Evolutionary conservation across 2,329 filamentous ascomycete species (phyloP).

Genomic region (Colletotrichum sidae): DNA sequence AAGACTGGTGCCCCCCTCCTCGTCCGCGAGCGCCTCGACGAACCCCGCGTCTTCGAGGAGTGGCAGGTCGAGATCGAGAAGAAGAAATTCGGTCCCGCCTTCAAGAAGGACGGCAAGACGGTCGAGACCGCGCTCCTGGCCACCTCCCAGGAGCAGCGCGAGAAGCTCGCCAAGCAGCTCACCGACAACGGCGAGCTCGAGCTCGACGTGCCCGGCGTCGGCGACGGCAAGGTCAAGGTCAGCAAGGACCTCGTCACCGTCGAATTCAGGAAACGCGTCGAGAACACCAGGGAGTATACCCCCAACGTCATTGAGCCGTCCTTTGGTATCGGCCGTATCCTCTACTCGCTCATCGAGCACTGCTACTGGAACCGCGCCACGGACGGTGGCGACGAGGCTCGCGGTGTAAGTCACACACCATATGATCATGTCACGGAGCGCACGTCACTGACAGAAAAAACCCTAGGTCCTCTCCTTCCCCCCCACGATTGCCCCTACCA

Average conservation of each 20-base stretch:
- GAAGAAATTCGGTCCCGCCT: conserved; percentile 95
- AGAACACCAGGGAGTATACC: conserved; percentile 90
- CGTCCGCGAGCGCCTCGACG: conserved; percentile 83
- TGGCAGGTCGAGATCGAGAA: conserved; percentile 90
- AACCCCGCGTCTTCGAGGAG: conserved; percentile 84
- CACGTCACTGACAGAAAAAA: conserved; percentile 53
- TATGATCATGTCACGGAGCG: background rate
- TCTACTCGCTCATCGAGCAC: conserved; percentile 95
- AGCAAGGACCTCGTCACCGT: conserved; percentile 84
- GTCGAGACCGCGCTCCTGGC: conserved; percentile 84
- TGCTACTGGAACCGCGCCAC: conserved; percentile 87
- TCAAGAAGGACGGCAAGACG: conserved; percentile 92
- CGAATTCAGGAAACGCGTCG: conserved; percentile 83
- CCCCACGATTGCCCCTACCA: conserved; percentile 85
- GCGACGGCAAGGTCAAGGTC: conserved; percentile 81
- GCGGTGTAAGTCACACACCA: conserved; percentile 74
- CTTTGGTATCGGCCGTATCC: conserved; percentile 94
- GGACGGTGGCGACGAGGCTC: conserved; percentile 80
- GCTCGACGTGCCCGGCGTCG: conserved; percentile 76
- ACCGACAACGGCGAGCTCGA: conserved; percentile 79
- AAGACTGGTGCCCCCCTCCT: conserved; percentile 89
- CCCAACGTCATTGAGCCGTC: conserved; percentile 98
- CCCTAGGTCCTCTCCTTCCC: conserved; percentile 64
- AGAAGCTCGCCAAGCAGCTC: conserved; percentile 81
- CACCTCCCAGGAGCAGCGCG: conserved; percentile 83